phyloP scores from a whole-genome alignment of 805 yeast genomes.

The Hanseniaspora taiwanica region DNA sequence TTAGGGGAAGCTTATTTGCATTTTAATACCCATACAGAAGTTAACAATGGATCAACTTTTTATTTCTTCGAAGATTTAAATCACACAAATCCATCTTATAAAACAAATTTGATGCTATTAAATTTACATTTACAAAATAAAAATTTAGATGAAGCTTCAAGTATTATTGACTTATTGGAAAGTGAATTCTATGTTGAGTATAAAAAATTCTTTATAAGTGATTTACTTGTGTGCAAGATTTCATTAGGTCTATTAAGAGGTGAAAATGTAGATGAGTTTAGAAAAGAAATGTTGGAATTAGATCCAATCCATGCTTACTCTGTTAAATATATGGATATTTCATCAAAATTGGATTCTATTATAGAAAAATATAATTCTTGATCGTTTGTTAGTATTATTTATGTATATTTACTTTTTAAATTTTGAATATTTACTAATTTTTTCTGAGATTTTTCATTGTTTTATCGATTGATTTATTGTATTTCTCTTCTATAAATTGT shows the following conservation, averaged over 20 bases:
- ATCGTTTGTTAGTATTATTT: no score
- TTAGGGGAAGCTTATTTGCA: slow-evolving; percentile 65
- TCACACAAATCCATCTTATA: slow-evolving; percentile 38
- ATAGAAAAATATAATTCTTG: slow-evolving; percentile 39
- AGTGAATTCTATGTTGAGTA: slow-evolving; percentile 30
- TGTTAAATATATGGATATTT: slow-evolving; percentile 47
- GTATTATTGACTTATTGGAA: slow-evolving; percentile 36
- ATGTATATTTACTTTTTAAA: background rate
- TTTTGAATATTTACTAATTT: no score
- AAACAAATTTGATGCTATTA: slow-evolving; percentile 48
- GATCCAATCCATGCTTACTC: slow-evolving; percentile 47
- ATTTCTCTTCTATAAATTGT: no score
- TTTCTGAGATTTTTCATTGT: background rate
- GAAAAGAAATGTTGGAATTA: slow-evolving; percentile 20
- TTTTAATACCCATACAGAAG: slow-evolving; percentile 29
- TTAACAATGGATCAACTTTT: slow-evolving; percentile 29
- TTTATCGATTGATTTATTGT: background rate
- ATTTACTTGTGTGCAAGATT: slow-evolving; percentile 51
- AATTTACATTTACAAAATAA: slow-evolving; percentile 67
- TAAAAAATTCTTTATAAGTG: slow-evolving; percentile 29
- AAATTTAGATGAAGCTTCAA: slow-evolving; percentile 72
- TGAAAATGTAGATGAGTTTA: slow-evolving; percentile 28
- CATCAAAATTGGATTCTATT: slow-evolving; percentile 51
- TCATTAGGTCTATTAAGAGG: slow-evolving; percentile 48
- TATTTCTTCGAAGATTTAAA: slow-evolving; percentile 71